Base-by-base conservation (phyloP, 139 green algal species). In the Chlorokybus atmophyticus region DNA sequence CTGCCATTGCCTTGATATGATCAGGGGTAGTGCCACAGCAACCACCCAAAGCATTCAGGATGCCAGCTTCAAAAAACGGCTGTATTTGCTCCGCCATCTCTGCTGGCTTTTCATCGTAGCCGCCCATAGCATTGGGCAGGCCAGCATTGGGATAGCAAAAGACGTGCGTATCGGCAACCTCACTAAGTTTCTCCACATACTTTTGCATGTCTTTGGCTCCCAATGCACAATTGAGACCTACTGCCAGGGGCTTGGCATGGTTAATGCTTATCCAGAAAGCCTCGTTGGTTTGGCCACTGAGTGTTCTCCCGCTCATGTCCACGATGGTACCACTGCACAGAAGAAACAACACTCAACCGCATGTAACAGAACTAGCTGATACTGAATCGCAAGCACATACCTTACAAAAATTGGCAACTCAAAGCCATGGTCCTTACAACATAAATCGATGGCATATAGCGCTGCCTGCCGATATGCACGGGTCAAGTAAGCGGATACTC, bases 111-210 rank as follows among this genome's bases (percentile, higher is more conserved):
- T 97, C 86, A 78, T 97, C 90, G 60, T 97, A 97, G 3, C 88
- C 89, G 38, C 90, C 90, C 87, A 97, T 95, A 55, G 88, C 87
- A 57, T 97, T 97, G 56, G 90, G 90, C 60, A 97, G 78, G 30
- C 90, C 90, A 4, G 90, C 90, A 69, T 97, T 97, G 57, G 90
- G 90, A 79, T 97, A 96, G 75, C 80, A 90, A 66, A 96, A 92
- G 52, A 96, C 85, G 49, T 76, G 94, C 77, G 87, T 95, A 74
- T 96, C 87, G 0, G 85, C 83, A 21, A 71, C 25, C 57, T 68
- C 29, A 10, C 7, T n/a, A 42, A 97, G 76, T 70, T 94, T 95
- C 67, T 86, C 83, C 0, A 95, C 72, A 74, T 96, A 97, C 58
- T 77, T 62, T 49, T 83, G 76, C 90, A 97, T 96, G 75, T 97